Percentiles rank a stretch among this genome's conserved stretches.
Conservation (phyloP, 805 yeast species). For the Millerozyma acaciae region DNA sequence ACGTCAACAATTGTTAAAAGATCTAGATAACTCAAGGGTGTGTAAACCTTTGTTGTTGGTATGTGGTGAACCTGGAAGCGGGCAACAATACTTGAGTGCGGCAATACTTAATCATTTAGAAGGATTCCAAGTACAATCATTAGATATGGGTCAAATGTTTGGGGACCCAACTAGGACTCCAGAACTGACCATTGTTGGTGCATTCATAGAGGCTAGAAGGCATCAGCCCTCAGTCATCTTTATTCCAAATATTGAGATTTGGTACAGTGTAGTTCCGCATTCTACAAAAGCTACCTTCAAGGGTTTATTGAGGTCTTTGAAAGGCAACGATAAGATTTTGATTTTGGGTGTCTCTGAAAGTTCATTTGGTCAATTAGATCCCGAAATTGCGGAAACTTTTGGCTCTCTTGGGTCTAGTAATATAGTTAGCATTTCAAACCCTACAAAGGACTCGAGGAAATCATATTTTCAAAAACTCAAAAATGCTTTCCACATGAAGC, state of each 20-base stretch:
- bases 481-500: constrained; percentile 59
- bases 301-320: constrained; percentile 63
- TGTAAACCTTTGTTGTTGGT: constrained; percentile 80
- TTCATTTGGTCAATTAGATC: constrained; percentile 35
- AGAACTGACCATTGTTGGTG: constrained; percentile 79
- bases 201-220: constrained; percentile 81
- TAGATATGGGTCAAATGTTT: constrained; percentile 74
- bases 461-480: constrained; percentile 55
- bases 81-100: constrained; percentile 79
- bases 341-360: constrained; percentile 68
- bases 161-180: constrained; percentile 78
- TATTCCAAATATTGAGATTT: constrained; percentile 77
- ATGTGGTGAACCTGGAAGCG: constrained; percentile 72
- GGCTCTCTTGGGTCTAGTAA: constrained; percentile 48
- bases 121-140: constrained; percentile 82
- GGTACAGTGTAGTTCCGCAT: constrained; percentile 65
- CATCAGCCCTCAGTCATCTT: constrained; percentile 84
- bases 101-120: constrained; percentile 81
- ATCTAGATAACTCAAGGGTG: constrained; percentile 54
- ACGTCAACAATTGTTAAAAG: constrained; percentile 56
- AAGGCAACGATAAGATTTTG: constrained; percentile 68
- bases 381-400: constrained; percentile 52
- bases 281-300: constrained; percentile 70
- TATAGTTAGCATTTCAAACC: constrained; percentile 41
- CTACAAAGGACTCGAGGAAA: constrained; percentile 45